These are phyloP conservation scores for Sextonia rubra DNA, from an alignment of 164 flowering plant genomes.

Conservation along the genomic window DNA sequence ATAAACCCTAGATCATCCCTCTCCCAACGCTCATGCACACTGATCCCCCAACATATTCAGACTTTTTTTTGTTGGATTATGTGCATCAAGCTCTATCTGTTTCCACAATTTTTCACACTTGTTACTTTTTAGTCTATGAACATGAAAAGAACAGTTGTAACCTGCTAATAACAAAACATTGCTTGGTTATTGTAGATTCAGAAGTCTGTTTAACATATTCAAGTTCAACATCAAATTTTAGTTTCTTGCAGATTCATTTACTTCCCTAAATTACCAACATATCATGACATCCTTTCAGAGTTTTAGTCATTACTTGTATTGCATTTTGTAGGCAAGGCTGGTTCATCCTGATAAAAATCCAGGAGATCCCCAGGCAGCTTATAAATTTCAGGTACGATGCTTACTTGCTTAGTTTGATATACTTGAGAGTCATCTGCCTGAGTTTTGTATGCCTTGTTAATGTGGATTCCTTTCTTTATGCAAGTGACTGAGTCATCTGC, in stretches of 20 bases:
- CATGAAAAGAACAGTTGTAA: background rate
- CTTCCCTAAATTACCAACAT: background rate
- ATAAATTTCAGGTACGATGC: constrained; percentile 75
- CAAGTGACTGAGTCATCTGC: background rate
- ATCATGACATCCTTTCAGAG: background rate
- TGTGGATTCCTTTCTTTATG: background rate
- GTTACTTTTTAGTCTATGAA: background rate
- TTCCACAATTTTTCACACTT: background rate
- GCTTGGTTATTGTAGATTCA: background rate
- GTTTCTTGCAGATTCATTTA: background rate
- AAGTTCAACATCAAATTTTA: background rate
- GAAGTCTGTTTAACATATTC: background rate
- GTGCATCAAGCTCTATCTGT: no score
- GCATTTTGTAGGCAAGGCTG: constrained; percentile 60
- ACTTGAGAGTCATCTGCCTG: background rate
- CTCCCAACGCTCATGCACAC: no score
- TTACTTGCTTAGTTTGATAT: background rate
- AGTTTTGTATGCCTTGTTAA: background rate
- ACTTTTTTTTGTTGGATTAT: no score
- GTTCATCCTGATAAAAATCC: constrained; percentile 96
- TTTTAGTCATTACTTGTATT: constrained; percentile 4
- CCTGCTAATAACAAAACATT: background rate
- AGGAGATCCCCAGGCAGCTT: constrained; percentile 82
- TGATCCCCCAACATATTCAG: no score
- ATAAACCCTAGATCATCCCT: no score